Percentiles rank a stretch among this genome's conserved stretches.
Conservation (phyloP, 2,329 filamentous ascomycete genomes). For the Verticillium nubilum region DNA sequence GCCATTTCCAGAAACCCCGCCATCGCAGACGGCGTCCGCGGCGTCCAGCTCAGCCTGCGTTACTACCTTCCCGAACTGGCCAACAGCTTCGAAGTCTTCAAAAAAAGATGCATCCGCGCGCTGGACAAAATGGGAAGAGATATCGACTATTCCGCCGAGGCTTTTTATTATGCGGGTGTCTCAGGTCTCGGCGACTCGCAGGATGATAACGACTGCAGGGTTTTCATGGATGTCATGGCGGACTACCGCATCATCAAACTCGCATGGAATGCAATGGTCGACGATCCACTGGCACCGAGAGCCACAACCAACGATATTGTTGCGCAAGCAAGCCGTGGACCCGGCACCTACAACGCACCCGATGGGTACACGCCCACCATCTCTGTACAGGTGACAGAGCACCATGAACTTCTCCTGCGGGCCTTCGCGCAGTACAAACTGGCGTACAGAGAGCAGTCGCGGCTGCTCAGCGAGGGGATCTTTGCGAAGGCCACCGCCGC, state of each 20-base stretch:
- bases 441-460: background rate
- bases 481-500: background rate
- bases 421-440: background rate
- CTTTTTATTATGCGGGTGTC: background rate
- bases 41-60: background rate
- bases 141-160: background rate
- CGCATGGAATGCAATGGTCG: too few relatives aligned
- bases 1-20: background rate
- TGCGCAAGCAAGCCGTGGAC: too few relatives aligned
- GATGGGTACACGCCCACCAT: too few relatives aligned
- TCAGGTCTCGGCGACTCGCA: background rate
- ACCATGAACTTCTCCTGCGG: background rate
- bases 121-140: background rate
- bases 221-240: too few relatives aligned
- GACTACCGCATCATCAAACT: too few relatives aligned
- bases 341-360: too few relatives aligned
- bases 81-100: background rate
- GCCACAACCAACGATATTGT: too few relatives aligned
- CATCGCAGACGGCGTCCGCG: background rate
- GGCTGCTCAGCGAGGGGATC: background rate
- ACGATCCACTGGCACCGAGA: too few relatives aligned
- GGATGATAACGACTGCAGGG: too few relatives aligned
- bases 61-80: background rate
- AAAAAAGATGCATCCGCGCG: background rate
- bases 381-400: background rate